Evolutionary conservation across 1,139 yeast genomes (phyloP).

Genomic region (Pichia sp.): DNA sequence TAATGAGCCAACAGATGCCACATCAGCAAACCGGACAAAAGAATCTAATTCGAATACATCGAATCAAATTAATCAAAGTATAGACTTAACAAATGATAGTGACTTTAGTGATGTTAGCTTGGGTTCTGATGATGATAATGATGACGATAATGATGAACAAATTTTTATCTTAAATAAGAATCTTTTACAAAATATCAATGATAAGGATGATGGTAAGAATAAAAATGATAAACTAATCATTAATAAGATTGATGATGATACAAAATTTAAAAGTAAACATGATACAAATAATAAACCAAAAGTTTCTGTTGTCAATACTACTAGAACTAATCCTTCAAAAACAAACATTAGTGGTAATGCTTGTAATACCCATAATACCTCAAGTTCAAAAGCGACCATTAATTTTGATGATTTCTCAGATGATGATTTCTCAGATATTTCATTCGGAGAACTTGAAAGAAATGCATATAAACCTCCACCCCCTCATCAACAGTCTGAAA

Average conservation of each 20-base stretch:
- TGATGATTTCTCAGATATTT: conserved; percentile 11
- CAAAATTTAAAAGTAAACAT: too few species aligned
- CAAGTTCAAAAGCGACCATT: not conserved
- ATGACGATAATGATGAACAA: not conserved
- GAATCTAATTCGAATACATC: not conserved
- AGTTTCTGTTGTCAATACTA: not conserved
- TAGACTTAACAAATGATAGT: conserved; percentile 6
- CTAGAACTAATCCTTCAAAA: not conserved
- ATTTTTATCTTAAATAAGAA: not conserved
- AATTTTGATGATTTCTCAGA: conserved; percentile 4
- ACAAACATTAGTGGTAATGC: not conserved
- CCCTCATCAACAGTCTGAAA: not conserved
- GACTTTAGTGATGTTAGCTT: not conserved
- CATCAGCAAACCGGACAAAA: too few species aligned
- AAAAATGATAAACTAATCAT: not conserved
- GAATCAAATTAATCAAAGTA: conserved; percentile 1
- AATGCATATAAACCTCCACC: not conserved
- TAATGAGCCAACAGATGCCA: not conserved
- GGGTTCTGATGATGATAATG: not conserved
- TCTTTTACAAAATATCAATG: not conserved
- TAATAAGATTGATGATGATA: not conserved
- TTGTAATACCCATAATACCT: not conserved
- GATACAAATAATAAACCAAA: not conserved
- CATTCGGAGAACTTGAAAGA: conserved; percentile 7
- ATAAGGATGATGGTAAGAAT: not conserved